phyloP scores from a whole-genome alignment of 2,329 filamentous ascomycete genomes.

The Endothia cerciana region DNA sequence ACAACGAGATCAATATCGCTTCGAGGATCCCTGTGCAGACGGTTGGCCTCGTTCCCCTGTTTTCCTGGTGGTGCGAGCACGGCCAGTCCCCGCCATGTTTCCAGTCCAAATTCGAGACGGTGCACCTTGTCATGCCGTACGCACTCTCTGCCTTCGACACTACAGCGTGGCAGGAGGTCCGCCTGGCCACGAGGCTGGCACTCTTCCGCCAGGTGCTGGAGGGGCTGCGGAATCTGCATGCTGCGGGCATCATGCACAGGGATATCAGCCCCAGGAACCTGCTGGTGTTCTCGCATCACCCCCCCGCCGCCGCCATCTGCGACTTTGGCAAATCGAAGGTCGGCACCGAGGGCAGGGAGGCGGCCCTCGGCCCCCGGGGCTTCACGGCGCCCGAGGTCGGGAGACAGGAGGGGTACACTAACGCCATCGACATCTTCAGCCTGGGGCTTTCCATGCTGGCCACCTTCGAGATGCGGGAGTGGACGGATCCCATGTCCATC shows the following conservation, averaged over 20 bases:
- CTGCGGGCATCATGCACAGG: constrained; percentile 28
- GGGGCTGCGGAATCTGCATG: constrained; percentile 27
- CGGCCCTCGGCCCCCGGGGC: neutral
- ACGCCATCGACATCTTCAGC: constrained; percentile 15
- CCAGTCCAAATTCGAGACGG: neutral
- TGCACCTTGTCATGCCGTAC: constrained; percentile 27
- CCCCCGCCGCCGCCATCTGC: constrained; percentile 24
- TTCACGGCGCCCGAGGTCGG: constrained; percentile 10
- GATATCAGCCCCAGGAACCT: constrained; percentile 30
- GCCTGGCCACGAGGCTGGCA: constrained; percentile 14
- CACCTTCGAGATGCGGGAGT: too few species aligned
- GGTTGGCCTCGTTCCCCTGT: neutral
- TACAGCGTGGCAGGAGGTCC: constrained; percentile 13
- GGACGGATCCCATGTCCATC: neutral
- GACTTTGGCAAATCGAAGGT: constrained; percentile 24
- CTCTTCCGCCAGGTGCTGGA: constrained; percentile 27
- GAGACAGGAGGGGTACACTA: neutral
- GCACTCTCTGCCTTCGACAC: constrained; percentile 22
- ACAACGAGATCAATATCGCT: constrained; percentile 6
- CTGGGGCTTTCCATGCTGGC: constrained; percentile 12
- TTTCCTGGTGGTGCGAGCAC: constrained; percentile 6
- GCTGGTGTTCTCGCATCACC: constrained; percentile 22
- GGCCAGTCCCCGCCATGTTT: constrained; percentile 17
- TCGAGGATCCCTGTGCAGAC: neutral
- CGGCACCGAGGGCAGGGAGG: neutral